Conservation (phyloP, 176 grass and related monocot genomes). For the Saccharum officinarum region DNA sequence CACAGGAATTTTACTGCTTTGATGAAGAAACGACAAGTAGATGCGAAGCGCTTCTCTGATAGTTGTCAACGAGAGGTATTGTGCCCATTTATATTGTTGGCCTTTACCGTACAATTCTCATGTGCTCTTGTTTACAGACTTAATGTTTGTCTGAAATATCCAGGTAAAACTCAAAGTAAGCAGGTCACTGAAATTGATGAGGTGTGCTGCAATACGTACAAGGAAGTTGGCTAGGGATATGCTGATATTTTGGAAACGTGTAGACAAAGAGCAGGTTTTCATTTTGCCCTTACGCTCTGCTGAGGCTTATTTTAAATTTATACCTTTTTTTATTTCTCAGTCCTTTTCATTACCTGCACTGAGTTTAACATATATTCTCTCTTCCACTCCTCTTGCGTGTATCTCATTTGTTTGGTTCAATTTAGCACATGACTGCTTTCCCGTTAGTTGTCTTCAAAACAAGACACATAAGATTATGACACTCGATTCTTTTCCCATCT, state of each 20-base stretch:
- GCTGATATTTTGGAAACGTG: slow-evolving; percentile 97
- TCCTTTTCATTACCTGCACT: neutral
- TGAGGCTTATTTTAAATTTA: slow-evolving; percentile 13
- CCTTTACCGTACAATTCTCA: slow-evolving; percentile 28
- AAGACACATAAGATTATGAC: neutral
- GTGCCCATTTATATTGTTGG: neutral
- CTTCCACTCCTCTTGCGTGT: neutral
- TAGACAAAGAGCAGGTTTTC: slow-evolving; percentile 97
- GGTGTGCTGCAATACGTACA: slow-evolving; percentile 81
- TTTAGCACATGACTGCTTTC: slow-evolving; percentile 10
- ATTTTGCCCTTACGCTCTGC: slow-evolving; percentile 15
- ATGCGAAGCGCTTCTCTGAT: slow-evolving; percentile 92
- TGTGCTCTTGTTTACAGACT: slow-evolving; percentile 30
- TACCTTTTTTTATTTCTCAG: neutral
- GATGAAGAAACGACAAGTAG: slow-evolving; percentile 74
- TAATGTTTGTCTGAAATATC: slow-evolving; percentile 38
- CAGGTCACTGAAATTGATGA: slow-evolving; percentile 95
- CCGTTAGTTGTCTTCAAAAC: neutral
- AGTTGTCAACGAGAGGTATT: slow-evolving; percentile 83
- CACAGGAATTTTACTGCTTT: slow-evolving; percentile 77
- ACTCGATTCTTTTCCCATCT: slow-evolving; percentile 3
- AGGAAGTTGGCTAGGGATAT: slow-evolving; percentile 96
- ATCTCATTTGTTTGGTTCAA: neutral
- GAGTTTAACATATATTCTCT: neutral
- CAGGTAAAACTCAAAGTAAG: slow-evolving; percentile 97